Conservation (phyloP, 805 yeast genomes). For the Saccharomycopsis microspora region DNA sequence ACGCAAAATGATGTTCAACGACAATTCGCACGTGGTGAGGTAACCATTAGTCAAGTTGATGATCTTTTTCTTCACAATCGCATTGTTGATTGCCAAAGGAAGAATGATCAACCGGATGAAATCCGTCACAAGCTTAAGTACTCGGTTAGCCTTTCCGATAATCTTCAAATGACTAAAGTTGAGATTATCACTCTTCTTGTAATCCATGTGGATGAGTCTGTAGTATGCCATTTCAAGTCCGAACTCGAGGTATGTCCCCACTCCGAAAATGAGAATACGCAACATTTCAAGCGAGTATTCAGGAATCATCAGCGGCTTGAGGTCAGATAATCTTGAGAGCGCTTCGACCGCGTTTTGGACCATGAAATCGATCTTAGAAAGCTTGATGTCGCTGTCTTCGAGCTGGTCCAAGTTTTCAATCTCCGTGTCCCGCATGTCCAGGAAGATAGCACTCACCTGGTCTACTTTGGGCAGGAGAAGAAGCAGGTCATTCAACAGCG, state of each 20-base stretch:
- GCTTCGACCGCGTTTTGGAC: constrained; percentile 68
- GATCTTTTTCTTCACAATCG: constrained; percentile 46
- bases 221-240: constrained; percentile 63
- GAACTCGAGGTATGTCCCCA: constrained; percentile 66
- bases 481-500: constrained; percentile 12
- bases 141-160: constrained; percentile 44
- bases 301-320: constrained; percentile 50
- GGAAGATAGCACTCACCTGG: constrained; percentile 11
- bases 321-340: constrained; percentile 63
- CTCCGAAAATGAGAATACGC: constrained; percentile 53
- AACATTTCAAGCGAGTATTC: constrained; percentile 55
- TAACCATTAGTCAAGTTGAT: constrained; percentile 50
- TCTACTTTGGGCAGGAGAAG: constrained; percentile 14
- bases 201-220: constrained; percentile 28
- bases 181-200: constrained; percentile 22
- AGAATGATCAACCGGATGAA: constrained; percentile 64
- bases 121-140: constrained; percentile 54
- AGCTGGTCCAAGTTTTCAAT: neutral
- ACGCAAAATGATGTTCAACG: constrained; percentile 51
- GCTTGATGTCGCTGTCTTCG: constrained; percentile 21
- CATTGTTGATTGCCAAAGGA: constrained; percentile 57
- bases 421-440: constrained; percentile 11
- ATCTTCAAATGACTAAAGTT: constrained; percentile 37
- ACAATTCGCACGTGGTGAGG: constrained; percentile 48
- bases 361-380: constrained; percentile 46